Conservation (phyloP, 768 basidiomycete genomes). For the Tulasnella sp. region DNA sequence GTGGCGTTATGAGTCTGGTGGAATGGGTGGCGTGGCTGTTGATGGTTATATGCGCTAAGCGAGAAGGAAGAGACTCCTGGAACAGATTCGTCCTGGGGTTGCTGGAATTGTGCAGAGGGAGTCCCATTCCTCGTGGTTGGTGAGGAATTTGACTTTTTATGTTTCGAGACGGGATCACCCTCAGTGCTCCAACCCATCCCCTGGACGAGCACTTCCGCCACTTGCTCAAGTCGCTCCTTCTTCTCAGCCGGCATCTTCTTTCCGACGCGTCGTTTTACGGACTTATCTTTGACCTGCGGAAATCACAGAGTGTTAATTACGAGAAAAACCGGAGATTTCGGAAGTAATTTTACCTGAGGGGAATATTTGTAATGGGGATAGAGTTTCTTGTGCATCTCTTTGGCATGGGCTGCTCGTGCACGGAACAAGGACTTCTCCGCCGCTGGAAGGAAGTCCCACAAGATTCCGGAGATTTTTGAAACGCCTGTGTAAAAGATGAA, state of each 20-base stretch:
- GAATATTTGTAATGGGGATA: constrained; percentile 22
- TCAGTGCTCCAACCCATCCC: constrained; percentile 10
- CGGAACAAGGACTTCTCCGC: constrained; percentile 20
- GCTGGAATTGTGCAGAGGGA: no score
- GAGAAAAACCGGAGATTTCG: neutral
- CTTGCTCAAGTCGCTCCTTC: constrained; percentile 11
- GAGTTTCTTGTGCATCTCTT: constrained; percentile 19
- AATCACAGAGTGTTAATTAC: neutral
- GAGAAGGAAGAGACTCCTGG: neutral
- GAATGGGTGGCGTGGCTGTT: neutral
- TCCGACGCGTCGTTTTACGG: constrained; percentile 8
- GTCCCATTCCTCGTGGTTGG: no score
- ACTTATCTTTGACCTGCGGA: constrained; percentile 14
- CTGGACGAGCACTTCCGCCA: constrained; percentile 11
- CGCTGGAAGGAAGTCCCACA: constrained; percentile 18
- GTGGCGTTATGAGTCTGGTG: neutral
- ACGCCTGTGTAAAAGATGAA: constrained; percentile 12
- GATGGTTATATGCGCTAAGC: neutral
- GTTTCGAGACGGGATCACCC: no score
- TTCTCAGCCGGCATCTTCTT: constrained; percentile 15
- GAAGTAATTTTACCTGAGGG: constrained; percentile 10
- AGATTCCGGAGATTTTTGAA: constrained; percentile 19
- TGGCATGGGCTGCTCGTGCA: constrained; percentile 17
- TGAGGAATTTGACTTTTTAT: no score
- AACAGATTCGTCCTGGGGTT: neutral